Conservation (phyloP, 2,329 filamentous ascomycete genomes). For the Aurifilum marmelostoma region DNA sequence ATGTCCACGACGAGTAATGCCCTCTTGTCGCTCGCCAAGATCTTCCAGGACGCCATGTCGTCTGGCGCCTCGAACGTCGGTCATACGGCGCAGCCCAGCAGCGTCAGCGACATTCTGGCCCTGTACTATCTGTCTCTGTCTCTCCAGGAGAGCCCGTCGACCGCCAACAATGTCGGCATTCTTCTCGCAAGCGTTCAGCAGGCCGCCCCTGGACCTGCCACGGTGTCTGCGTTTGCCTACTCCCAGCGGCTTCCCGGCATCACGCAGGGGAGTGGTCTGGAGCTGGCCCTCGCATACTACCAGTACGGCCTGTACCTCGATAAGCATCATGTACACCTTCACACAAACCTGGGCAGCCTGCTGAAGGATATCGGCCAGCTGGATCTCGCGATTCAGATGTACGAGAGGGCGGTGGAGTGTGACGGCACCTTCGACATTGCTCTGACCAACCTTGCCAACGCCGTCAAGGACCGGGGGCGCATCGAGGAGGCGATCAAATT, state of each 20-base stretch:
- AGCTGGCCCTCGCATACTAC: conserved; percentile 89
- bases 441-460: conserved; percentile 93
- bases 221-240: conserved; percentile 35
- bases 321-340: conserved; percentile 87
- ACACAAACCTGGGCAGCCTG: conserved; percentile 93
- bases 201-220: conserved; percentile 42
- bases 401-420: conserved; percentile 89
- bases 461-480: conserved; percentile 93
- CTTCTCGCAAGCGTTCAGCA: conserved; percentile 94
- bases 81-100: conserved; percentile 65
- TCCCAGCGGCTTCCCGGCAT: conserved; percentile 71
- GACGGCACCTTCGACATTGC: conserved; percentile 97
- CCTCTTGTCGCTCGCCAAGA: conserved; percentile 91
- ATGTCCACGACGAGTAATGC: conserved; percentile 96
- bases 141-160: conserved; percentile 93
- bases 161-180: conserved; percentile 97
- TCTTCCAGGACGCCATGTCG: conserved; percentile 95
- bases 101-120: conserved; percentile 89
- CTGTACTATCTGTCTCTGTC: conserved; percentile 95
- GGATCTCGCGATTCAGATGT: conserved; percentile 92
- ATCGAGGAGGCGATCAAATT: conserved; percentile 91
- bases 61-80: conserved; percentile 62
- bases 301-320: conserved; percentile 91
- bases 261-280: conserved; percentile 81
- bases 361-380: conserved; percentile 96